Percentiles rank a stretch among this genome's conserved stretches.
Conservation (phyloP, 495 filamentous ascomycete genomes). For the Xylaria nigripes region DNA sequence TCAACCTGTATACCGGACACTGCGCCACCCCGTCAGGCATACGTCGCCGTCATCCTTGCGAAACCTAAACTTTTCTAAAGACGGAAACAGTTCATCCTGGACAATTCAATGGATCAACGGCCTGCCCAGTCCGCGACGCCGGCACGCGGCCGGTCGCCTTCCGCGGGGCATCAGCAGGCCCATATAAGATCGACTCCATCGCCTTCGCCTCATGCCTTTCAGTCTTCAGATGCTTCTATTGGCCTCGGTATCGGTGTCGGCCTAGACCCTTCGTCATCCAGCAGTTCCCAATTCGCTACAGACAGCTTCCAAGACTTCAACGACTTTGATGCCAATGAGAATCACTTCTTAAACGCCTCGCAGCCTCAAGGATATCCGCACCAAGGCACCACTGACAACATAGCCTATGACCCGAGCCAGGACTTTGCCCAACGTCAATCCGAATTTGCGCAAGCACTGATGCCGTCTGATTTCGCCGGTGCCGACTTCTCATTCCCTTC, state of each 20-base stretch:
- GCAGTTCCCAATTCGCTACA: conserved; percentile 27
- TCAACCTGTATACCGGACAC: conserved; percentile 16
- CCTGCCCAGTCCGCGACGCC: conserved; percentile 27
- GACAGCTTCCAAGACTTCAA: conserved; percentile 31
- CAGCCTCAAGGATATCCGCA: conserved; percentile 33
- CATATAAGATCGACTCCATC: conserved; percentile 46
- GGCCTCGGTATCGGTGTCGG: conserved; percentile 39
- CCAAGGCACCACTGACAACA: conserved; percentile 25
- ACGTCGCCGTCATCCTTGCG: conserved; percentile 26
- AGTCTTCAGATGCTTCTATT: conserved; percentile 35
- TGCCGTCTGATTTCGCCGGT: conserved; percentile 36
- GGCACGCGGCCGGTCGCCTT: conserved; percentile 41
- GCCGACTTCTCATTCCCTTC: conserved; percentile 48
- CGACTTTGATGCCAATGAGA: conserved; percentile 26
- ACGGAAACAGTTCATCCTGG: conserved; percentile 24
- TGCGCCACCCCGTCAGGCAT: conserved; percentile 29
- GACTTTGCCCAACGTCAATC: conserved; percentile 29
- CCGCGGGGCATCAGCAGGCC: conserved; percentile 37
- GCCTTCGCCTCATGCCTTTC: conserved; percentile 41
- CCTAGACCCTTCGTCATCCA: conserved; percentile 26
- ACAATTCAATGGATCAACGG: conserved; percentile 39
- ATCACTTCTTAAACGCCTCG: conserved; percentile 31
- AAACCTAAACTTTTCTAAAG: conserved; percentile 26
- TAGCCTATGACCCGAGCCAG: conserved; percentile 34
- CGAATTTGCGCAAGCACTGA: conserved; percentile 30